Evolutionary conservation across 495 filamentous ascomycete species (phyloP).

Genomic region (Penicillium simplicissimum): DNA sequence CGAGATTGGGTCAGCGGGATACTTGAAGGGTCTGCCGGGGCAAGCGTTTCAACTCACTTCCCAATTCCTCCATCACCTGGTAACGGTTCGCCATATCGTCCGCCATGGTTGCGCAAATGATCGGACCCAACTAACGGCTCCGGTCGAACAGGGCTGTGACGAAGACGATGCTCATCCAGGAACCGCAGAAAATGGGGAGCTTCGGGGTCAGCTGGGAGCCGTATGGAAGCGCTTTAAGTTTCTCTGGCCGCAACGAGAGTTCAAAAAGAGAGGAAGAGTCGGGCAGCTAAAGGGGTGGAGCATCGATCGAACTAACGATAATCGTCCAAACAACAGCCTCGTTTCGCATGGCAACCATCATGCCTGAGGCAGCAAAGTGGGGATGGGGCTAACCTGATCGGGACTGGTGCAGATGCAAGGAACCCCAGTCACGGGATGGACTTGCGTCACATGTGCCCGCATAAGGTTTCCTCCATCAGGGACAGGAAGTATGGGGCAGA

Average conservation of each 20-base stretch:
- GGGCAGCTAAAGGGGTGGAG: conserved; percentile 32
- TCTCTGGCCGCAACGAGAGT: conserved; percentile 8
- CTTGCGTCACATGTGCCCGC: conserved; percentile 3
- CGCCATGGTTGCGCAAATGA: conserved; percentile 40
- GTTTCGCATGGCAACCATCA: conserved; percentile 45
- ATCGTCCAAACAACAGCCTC: conserved; percentile 38
- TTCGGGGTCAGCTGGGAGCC: conserved; percentile 9
- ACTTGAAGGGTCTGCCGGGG: neutral
- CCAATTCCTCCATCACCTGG: conserved; percentile 88
- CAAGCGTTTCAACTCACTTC: conserved; percentile 61
- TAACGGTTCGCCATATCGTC: conserved; percentile 77
- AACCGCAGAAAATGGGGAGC: conserved; percentile 7
- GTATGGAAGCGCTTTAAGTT: conserved; percentile 9
- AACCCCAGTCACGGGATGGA: conserved; percentile 3
- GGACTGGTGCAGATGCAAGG: conserved; percentile 20
- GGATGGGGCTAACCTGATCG: conserved; percentile 4
- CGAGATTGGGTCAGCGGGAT: conserved; percentile 14
- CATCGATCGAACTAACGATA: conserved; percentile 18
- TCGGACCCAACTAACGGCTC: conserved; percentile 22
- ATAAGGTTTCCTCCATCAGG: neutral
- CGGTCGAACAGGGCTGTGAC: conserved; percentile 23
- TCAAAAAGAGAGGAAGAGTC: conserved; percentile 17
- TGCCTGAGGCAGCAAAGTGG: conserved; percentile 31
- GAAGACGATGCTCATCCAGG: conserved; percentile 24
- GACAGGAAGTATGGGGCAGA: neutral